Evolutionary conservation across 192 early-diverging fungal species (phyloP).

Genomic region (Coemansia interrupta): DNA sequence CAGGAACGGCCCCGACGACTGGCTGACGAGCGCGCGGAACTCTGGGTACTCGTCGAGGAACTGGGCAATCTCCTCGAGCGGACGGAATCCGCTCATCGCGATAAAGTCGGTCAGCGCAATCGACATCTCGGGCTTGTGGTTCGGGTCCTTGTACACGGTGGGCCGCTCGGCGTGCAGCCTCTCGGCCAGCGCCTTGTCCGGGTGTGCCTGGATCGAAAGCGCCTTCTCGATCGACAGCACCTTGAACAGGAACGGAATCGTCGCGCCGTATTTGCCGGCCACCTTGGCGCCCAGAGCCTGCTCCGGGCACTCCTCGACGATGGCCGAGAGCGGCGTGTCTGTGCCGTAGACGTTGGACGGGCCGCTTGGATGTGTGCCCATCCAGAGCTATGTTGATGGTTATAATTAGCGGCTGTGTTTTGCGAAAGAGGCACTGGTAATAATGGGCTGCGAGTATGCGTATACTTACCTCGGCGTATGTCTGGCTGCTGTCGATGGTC

Average conservation of each 20-base stretch:
- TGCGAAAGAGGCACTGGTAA: too few relatives aligned
- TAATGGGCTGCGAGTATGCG: too few relatives aligned
- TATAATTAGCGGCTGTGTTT: too few relatives aligned
- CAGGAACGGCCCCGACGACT: conserved; percentile 49
- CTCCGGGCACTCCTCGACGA: conserved; percentile 56
- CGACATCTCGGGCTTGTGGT: conserved; percentile 98
- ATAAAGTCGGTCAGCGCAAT: conserved; percentile 93
- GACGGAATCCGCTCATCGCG: conserved; percentile 89
- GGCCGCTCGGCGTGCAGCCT: conserved; percentile 69
- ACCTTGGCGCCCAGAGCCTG: conserved; percentile 58
- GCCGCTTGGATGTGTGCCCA: conserved; percentile 95
- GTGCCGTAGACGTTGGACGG: conserved; percentile 62
- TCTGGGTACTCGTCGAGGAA: conserved; percentile 75
- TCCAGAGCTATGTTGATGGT: conserved; percentile 71
- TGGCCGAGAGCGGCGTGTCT: conserved; percentile 39
- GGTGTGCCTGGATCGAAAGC: conserved; percentile 97
- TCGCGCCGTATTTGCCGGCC: conserved; percentile 60
- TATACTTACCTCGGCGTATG: conserved; percentile 83
- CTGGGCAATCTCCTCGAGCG: conserved; percentile 68
- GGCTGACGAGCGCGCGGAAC: conserved; percentile 65
- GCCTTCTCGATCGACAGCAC: conserved; percentile 84
- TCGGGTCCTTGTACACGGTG: conserved; percentile 86
- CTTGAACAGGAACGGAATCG: conserved; percentile 98
- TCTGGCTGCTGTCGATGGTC: conserved; percentile 57
- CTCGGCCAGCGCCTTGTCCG: conserved; percentile 83